These are phyloP conservation scores for Myriosclerotinia duriaeana DNA, from an alignment of 2,329 filamentous ascomycete species.

Conservation along the genomic window DNA sequence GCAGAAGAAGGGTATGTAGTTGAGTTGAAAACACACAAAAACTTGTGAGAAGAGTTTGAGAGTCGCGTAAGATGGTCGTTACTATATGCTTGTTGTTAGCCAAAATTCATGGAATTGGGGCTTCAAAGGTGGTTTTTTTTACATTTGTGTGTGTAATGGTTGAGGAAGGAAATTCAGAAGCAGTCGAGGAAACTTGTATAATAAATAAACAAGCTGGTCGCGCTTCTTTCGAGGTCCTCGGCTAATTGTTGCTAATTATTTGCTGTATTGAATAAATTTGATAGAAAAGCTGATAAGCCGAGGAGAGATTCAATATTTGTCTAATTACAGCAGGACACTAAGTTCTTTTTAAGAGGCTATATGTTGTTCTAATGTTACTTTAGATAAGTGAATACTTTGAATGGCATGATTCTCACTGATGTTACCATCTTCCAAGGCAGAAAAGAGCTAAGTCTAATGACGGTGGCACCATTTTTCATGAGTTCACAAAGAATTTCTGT, in stretches of 20 bases:
- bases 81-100: neutral
- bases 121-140: neutral
- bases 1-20: neutral
- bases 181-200: neutral
- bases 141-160: neutral
- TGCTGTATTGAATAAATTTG: neutral
- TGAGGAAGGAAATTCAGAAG: neutral
- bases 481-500: neutral
- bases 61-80: neutral
- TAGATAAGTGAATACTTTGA: neutral
- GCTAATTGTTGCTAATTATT: neutral
- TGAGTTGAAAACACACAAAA: neutral
- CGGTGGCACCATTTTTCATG: neutral
- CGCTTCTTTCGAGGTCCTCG: neutral
- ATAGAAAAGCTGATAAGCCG: neutral
- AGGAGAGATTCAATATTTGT: neutral
- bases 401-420: neutral
- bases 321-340: neutral
- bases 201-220: neutral
- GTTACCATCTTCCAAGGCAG: neutral
- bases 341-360: neutral
- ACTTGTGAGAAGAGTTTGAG: neutral
- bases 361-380: neutral
- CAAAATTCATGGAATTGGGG: neutral
- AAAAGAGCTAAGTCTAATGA: neutral